Evolutionary conservation across 352 stramenopile species (phyloP).

Genomic region (Pythium monospermum): DNA sequence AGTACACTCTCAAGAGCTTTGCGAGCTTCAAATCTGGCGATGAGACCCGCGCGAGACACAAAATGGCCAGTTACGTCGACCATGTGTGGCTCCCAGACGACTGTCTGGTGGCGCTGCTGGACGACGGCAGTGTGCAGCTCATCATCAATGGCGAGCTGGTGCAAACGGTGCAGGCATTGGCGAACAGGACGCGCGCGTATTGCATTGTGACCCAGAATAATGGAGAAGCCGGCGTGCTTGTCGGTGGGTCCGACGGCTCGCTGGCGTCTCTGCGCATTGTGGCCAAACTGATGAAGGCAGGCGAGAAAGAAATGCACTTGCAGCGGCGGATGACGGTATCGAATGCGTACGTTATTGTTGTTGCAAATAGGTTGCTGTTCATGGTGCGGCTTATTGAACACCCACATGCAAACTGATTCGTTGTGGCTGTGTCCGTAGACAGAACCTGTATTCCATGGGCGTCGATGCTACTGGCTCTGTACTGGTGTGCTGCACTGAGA

Average conservation of each 20-base stretch:
- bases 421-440: constrained; percentile 19
- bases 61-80: constrained; percentile 48
- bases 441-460: constrained; percentile 38
- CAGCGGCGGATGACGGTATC: constrained; percentile 52
- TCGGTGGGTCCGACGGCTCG: constrained; percentile 49
- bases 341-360: constrained; percentile 26
- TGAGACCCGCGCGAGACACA: constrained; percentile 45
- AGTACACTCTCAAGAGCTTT: constrained; percentile 65
- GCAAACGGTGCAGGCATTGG: constrained; percentile 43
- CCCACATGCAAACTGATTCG: background rate
- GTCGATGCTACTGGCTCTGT: constrained; percentile 44
- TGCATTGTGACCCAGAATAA: constrained; percentile 43
- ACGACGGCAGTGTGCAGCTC: constrained; percentile 69
- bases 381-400: no score
- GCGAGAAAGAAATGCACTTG: constrained; percentile 68
- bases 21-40: constrained; percentile 75
- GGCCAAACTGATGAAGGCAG: constrained; percentile 43
- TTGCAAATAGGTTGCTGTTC: background rate
- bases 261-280: constrained; percentile 57
- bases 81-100: constrained; percentile 70
- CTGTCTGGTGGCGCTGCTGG: constrained; percentile 56
- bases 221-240: constrained; percentile 50
- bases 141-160: constrained; percentile 70
- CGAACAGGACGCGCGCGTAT: background rate
- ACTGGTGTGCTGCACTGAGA: constrained; percentile 60